Percentiles rank a stretch among this genome's conserved stretches.
These are phyloP conservation scores for Prunus padus DNA, from an alignment of 306 rosid species.

Conservation along the genomic window DNA sequence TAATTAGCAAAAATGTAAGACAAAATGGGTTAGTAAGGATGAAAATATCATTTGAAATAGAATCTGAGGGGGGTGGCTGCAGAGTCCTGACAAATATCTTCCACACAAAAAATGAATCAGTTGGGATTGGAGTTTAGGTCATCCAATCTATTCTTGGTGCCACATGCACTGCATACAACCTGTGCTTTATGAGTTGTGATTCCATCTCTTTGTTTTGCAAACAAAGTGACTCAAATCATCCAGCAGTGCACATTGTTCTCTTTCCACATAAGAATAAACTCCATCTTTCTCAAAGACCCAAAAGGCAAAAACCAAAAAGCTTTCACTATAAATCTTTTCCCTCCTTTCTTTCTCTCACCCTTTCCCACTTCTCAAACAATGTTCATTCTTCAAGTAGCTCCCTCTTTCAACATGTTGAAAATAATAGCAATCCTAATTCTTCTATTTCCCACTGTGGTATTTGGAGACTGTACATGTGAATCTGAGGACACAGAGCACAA, in stretches of 20 bases:
- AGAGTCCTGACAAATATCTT: neutral
- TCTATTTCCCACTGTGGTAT: slow-evolving; percentile 31
- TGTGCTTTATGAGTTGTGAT: too few species aligned
- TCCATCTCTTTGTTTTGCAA: neutral
- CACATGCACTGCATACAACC: neutral
- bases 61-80: neutral
- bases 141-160: neutral
- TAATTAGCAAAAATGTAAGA: neutral
- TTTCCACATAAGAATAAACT: neutral
- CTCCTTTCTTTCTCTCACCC: neutral
- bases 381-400: too few species aligned
- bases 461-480: slow-evolving; percentile 38
- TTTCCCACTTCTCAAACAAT: neutral
- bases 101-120: too few species aligned
- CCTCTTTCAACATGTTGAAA: slow-evolving; percentile 19
- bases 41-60: neutral
- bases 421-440: slow-evolving; percentile 13
- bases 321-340: neutral
- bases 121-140: neutral
- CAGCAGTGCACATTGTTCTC: neutral
- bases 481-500: slow-evolving; percentile 8
- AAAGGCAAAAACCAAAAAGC: neutral
- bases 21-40: neutral
- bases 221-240: neutral
- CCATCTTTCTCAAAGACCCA: too few species aligned